phyloP scores from a whole-genome alignment of 352 stramenopile genomes.

The Pythium oligandrum region DNA sequence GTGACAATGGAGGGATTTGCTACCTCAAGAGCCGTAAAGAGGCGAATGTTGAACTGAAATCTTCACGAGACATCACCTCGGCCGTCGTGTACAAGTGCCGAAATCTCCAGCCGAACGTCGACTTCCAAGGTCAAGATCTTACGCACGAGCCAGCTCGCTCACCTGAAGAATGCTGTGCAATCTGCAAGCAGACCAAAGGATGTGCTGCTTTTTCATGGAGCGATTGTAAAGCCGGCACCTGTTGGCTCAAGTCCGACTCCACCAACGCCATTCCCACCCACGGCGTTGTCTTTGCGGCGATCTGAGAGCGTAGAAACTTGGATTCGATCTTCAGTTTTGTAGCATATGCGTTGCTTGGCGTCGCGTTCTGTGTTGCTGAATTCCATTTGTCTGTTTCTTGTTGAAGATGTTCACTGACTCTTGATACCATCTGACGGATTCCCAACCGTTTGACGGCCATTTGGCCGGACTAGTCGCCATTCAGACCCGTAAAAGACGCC shows the following conservation, averaged over 20 bases:
- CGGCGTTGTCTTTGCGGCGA: slow-evolving; percentile 17
- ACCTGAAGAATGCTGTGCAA: slow-evolving; percentile 27
- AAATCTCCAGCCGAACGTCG: slow-evolving; percentile 17
- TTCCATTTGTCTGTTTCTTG: too few species aligned
- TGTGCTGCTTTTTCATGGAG: slow-evolving; percentile 29
- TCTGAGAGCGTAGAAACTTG: not conserved
- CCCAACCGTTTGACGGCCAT: too few species aligned
- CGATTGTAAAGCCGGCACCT: slow-evolving; percentile 27
- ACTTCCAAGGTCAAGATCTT: slow-evolving; percentile 23
- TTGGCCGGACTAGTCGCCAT: too few species aligned
- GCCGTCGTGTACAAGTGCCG: slow-evolving; percentile 33
- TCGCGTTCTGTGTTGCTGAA: too few species aligned
- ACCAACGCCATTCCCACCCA: slow-evolving; percentile 7
- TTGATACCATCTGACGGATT: too few species aligned
- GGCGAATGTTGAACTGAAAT: slow-evolving; percentile 3
- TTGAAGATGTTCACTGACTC: too few species aligned
- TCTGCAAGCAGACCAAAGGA: slow-evolving; percentile 20
- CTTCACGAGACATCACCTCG: slow-evolving; percentile 8
- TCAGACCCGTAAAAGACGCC: too few species aligned
- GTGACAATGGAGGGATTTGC: slow-evolving; percentile 17
- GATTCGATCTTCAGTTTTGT: too few species aligned
- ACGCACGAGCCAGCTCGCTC: slow-evolving; percentile 11
- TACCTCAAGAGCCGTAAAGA: slow-evolving; percentile 26
- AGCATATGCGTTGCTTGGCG: too few species aligned
- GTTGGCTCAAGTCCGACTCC: slow-evolving; percentile 29